Percentiles rank a stretch among this genome's conserved stretches.
These are phyloP conservation scores for Hemileccinum rubropunctum DNA, from an alignment of 768 basidiomycete species.

Conservation along the genomic window DNA sequence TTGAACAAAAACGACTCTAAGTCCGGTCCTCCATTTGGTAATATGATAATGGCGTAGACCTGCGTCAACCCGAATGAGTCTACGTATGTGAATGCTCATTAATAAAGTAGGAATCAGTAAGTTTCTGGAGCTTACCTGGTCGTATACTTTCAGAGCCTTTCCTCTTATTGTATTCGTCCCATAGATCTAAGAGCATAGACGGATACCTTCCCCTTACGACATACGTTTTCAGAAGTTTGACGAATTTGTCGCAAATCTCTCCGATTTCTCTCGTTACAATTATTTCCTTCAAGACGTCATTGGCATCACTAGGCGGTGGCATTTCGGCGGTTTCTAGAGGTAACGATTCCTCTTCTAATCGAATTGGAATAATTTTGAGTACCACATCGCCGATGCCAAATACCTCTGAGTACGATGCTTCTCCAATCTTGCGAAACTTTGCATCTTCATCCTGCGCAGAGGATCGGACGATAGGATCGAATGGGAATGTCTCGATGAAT, in stretches of 20 bases:
- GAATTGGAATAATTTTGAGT: slow-evolving; percentile 84
- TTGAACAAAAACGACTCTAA: slow-evolving; percentile 81
- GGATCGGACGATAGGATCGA: slow-evolving; percentile 60
- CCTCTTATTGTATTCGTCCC: slow-evolving; percentile 80
- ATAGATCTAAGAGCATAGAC: slow-evolving; percentile 67
- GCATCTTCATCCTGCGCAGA: slow-evolving; percentile 29
- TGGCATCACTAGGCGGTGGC: slow-evolving; percentile 69
- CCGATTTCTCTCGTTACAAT: slow-evolving; percentile 77
- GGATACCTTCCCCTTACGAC: slow-evolving; percentile 89
- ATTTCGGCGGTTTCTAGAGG: slow-evolving; percentile 43
- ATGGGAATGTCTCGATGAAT: slow-evolving; percentile 79
- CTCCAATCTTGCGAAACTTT: slow-evolving; percentile 83
- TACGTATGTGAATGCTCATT: slow-evolving; percentile 28
- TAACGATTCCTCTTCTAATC: slow-evolving; percentile 41
- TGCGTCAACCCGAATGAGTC: slow-evolving; percentile 77
- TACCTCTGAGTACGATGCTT: slow-evolving; percentile 96
- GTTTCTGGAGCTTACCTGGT: slow-evolving; percentile 57
- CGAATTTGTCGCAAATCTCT: slow-evolving; percentile 72
- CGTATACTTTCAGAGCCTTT: slow-evolving; percentile 82
- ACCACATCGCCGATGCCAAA: slow-evolving; percentile 88
- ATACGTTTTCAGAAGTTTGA: slow-evolving; percentile 77
- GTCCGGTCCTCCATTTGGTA: slow-evolving; percentile 89
- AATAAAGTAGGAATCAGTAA: slow-evolving; percentile 1
- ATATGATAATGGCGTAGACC: slow-evolving; percentile 84
- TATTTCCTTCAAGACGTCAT: slow-evolving; percentile 78